Evolutionary conservation across 371 early-diverging fungal species (phyloP).

Genomic region (Lichtheimia hyalospora): DNA sequence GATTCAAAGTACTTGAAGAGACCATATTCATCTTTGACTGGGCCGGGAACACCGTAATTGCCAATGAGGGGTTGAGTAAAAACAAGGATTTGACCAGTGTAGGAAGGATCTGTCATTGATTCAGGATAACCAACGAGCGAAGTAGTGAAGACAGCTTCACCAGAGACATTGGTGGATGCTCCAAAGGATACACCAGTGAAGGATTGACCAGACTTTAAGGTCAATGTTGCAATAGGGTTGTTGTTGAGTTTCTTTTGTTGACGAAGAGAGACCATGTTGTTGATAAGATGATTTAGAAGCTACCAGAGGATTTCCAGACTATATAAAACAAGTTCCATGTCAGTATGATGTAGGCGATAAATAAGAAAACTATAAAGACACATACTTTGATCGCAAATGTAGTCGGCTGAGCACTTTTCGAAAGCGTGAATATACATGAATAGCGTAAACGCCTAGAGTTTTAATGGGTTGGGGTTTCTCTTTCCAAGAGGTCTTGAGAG

Average conservation of each 20-base stretch:
- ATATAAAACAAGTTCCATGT: background rate
- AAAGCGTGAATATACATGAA: conserved; percentile 82
- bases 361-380: conserved; percentile 1
- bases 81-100: conserved; percentile 94
- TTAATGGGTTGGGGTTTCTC: background rate
- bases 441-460: conserved; percentile 10
- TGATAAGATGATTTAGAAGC: conserved; percentile 24
- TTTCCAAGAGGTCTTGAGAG: background rate
- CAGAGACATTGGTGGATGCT: conserved; percentile 55
- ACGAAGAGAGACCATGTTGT: conserved; percentile 7
- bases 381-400: conserved; percentile 80
- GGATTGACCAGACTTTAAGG: conserved; percentile 72
- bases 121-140: conserved; percentile 95
- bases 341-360: conserved; percentile 1
- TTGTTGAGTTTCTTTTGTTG: background rate
- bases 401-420: conserved; percentile 83
- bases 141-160: conserved; percentile 90
- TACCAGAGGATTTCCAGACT: conserved; percentile 61
- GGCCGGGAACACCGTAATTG: conserved; percentile 95
- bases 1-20: conserved; percentile 92
- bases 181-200: conserved; percentile 82
- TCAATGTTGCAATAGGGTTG: conserved; percentile 60
- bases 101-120: conserved; percentile 95
- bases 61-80: conserved; percentile 95
- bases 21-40: conserved; percentile 72